Evolutionary conservation across 2,329 filamentous ascomycete species (phyloP).

Genomic region (Ophiognomonia clavigignenti-juglandacearum): DNA sequence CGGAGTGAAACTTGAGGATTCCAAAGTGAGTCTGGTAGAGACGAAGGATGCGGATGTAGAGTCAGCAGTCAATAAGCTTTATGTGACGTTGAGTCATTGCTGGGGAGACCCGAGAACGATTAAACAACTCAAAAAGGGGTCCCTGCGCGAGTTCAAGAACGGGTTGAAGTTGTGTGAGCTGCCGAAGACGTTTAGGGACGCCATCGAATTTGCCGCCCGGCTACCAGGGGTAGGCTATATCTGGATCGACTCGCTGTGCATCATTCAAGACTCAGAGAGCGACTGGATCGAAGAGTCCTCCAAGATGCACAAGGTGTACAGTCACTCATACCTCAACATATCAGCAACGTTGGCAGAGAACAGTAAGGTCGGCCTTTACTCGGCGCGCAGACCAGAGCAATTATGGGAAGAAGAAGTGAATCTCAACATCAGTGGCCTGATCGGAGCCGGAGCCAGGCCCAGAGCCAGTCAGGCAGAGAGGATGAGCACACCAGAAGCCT

Average conservation of each 20-base stretch:
- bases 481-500: no score
- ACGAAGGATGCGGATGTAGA: neutral
- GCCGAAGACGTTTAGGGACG: neutral
- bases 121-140: neutral
- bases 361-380: constrained; percentile 11
- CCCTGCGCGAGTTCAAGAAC: neutral
- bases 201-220: neutral
- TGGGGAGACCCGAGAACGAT: no score
- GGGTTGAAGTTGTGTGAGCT: neutral
- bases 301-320: constrained; percentile 19
- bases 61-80: neutral
- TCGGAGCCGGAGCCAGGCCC: no score
- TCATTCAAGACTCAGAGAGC: no score
- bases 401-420: constrained; percentile 5
- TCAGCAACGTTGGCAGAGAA: constrained; percentile 15
- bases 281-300: constrained; percentile 18
- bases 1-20: no score
- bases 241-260: constrained; percentile 16
- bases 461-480: no score
- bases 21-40: constrained; percentile 3
- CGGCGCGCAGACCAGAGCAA: neutral
- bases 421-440: neutral
- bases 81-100: constrained; percentile 6
- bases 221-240: constrained; percentile 1
- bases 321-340: constrained; percentile 18